Percentiles rank a stretch among this genome's conserved stretches.
These are phyloP conservation scores for Bocquillonia castaneifolia DNA, from an alignment of 441 rosid genomes.

Conservation along the genomic window DNA sequence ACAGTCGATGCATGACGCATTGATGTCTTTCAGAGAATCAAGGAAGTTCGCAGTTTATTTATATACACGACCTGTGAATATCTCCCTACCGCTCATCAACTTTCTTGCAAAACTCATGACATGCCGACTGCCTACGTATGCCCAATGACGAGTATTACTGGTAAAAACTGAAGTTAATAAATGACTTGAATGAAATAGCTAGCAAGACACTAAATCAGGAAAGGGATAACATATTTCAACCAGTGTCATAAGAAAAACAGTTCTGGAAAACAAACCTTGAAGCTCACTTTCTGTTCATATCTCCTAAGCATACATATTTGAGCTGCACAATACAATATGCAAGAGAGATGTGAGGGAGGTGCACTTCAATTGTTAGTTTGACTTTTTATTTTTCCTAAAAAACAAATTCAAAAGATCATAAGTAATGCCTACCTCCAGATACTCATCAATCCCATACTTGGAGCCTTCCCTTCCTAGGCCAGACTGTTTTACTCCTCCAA, in stretches of 20 bases:
- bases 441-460: constrained; percentile 93
- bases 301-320: constrained; percentile 64
- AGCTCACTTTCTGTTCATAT: constrained; percentile 57
- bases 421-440: constrained; percentile 51
- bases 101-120: too few relatives aligned
- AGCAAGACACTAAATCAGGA: background rate
- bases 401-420: background rate
- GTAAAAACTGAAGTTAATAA: too few relatives aligned
- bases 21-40: too few relatives aligned
- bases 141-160: too few relatives aligned
- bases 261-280: constrained; percentile 6
- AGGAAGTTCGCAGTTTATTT: too few relatives aligned
- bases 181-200: too few relatives aligned
- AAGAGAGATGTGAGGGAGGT: background rate
- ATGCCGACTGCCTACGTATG: too few relatives aligned
- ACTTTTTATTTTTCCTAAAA: too few relatives aligned
- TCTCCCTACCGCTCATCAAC: too few relatives aligned
- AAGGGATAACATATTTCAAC: background rate
- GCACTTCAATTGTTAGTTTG: background rate
- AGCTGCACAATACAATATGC: constrained; percentile 37
- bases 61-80: too few relatives aligned
- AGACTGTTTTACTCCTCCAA: constrained; percentile 91
- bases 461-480: constrained; percentile 98
- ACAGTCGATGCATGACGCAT: too few relatives aligned
- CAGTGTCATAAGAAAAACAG: background rate